phyloP scores from a whole-genome alignment of 2,329 filamentous ascomycete species.

The Bretziella fagacearum region DNA sequence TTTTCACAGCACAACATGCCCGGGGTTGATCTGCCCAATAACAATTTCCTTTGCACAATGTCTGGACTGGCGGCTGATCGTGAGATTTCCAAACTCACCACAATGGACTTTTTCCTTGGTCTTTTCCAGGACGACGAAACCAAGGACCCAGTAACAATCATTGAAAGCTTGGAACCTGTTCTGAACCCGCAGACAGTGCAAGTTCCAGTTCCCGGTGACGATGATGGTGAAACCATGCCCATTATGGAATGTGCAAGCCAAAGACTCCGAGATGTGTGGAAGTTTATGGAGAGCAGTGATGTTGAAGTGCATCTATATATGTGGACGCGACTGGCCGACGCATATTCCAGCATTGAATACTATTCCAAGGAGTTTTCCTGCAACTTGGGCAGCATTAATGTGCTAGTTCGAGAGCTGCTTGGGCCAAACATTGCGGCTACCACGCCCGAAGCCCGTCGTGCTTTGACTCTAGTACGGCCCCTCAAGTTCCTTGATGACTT shows the following conservation, averaged over 20 bases:
- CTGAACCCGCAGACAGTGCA: constrained; percentile 53
- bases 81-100: constrained; percentile 81
- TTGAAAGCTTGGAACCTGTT: constrained; percentile 84
- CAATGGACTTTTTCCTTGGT: constrained; percentile 87
- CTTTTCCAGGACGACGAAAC: constrained; percentile 74
- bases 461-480: constrained; percentile 54
- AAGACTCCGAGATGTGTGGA: constrained; percentile 59
- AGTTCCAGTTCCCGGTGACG: constrained; percentile 12
- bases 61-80: constrained; percentile 70
- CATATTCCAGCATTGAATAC: constrained; percentile 73
- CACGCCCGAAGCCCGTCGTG: constrained; percentile 45
- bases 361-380: constrained; percentile 78
- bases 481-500: constrained; percentile 66
- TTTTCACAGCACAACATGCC: constrained; percentile 24
- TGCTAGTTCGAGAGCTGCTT: constrained; percentile 48
- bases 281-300: constrained; percentile 66
- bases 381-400: constrained; percentile 68
- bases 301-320: constrained; percentile 71
- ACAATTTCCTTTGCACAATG: constrained; percentile 72
- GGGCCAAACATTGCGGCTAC: constrained; percentile 46
- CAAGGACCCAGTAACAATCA: constrained; percentile 65
- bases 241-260: constrained; percentile 37
- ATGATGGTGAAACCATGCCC: constrained; percentile 20
- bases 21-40: constrained; percentile 57
- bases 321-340: constrained; percentile 80